phyloP scores from a whole-genome alignment of 2,329 filamentous ascomycete species.

The Ophiostoma novo-ulmi region DNA sequence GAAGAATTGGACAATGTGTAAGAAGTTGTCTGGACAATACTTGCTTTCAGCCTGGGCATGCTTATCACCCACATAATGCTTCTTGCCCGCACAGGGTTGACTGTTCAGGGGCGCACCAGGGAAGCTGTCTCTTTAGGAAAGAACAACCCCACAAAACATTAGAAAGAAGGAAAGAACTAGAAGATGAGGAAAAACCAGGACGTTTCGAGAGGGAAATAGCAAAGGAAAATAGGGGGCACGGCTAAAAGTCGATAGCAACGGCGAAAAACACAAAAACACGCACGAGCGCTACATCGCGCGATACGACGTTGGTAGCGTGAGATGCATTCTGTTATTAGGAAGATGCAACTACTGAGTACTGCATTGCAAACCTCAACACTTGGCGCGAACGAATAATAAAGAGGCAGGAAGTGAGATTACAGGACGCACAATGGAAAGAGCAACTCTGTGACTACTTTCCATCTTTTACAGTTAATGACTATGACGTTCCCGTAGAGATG shows the following conservation, averaged over 20 bases:
- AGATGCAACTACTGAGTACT: not conserved
- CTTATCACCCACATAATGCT: not conserved
- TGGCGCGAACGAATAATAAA: not conserved
- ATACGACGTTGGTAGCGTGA: constrained; percentile 8
- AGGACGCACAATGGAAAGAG: not conserved
- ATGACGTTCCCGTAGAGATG: not conserved
- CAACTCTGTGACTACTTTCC: not conserved
- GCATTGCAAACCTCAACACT: not conserved
- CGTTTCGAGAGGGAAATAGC: not conserved
- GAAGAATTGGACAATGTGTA: not conserved
- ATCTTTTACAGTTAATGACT: not conserved
- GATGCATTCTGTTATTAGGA: not conserved
- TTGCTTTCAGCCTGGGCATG: not conserved
- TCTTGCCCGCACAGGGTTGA: not conserved
- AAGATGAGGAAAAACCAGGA: not conserved
- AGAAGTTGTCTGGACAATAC: not conserved
- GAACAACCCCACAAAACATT: constrained; percentile 2
- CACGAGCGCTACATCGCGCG: constrained; percentile 7
- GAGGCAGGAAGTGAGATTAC: not conserved
- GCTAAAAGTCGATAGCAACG: not conserved
- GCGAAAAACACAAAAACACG: constrained; percentile 1
- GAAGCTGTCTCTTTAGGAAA: not conserved
- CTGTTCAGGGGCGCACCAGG: not conserved
- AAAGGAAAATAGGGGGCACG: not conserved
- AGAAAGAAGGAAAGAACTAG: not conserved